Evolutionary conservation across 1,284 basidiomycete species (phyloP).

Genomic region (Ceratobasidium papillatum): DNA sequence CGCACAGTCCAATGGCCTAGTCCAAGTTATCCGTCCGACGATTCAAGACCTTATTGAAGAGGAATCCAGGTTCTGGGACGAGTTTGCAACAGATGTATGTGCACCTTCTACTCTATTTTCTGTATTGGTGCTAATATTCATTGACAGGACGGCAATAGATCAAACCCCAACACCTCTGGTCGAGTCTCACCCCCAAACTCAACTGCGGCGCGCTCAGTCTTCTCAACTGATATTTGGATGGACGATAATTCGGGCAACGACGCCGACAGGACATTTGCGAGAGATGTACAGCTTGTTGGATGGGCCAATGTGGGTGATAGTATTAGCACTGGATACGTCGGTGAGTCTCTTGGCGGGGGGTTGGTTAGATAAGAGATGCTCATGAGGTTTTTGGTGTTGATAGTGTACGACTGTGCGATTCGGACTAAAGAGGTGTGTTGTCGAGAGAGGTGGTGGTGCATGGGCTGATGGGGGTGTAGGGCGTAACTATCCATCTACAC

Average conservation of each 20-base stretch:
- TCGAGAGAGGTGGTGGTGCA: not conserved
- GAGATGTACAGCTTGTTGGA: conserved; percentile 38
- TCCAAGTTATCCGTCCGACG: conserved; percentile 27
- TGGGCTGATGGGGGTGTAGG: conserved; percentile 51
- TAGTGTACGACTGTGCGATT: conserved; percentile 43
- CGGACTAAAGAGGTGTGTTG: conserved; percentile 39
- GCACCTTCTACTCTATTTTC: too few relatives aligned
- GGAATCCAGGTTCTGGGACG: conserved; percentile 33
- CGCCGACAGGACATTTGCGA: conserved; percentile 39
- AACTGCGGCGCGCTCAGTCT: conserved; percentile 27
- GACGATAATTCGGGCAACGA: conserved; percentile 41
- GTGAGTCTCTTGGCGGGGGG: conserved; percentile 21
- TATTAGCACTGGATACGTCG: conserved; percentile 40
- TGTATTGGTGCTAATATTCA: not conserved
- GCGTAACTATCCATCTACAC: conserved; percentile 69
- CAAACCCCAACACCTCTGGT: conserved; percentile 7
- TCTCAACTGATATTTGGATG: conserved; percentile 42
- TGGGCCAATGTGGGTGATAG: conserved; percentile 42
- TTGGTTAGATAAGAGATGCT: not conserved
- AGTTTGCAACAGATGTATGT: conserved; percentile 31
- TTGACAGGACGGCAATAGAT: conserved; percentile 17
- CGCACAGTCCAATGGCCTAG: conserved; percentile 9
- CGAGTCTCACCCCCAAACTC: conserved; percentile 22
- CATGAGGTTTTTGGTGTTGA: not conserved
- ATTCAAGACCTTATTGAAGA: conserved; percentile 25